A percentile compares a stretch with the other conserved stretches of the same genome.
phyloP scores from a whole-genome alignment of 1,284 basidiomycete genomes.

The Gomphus sp. region DNA sequence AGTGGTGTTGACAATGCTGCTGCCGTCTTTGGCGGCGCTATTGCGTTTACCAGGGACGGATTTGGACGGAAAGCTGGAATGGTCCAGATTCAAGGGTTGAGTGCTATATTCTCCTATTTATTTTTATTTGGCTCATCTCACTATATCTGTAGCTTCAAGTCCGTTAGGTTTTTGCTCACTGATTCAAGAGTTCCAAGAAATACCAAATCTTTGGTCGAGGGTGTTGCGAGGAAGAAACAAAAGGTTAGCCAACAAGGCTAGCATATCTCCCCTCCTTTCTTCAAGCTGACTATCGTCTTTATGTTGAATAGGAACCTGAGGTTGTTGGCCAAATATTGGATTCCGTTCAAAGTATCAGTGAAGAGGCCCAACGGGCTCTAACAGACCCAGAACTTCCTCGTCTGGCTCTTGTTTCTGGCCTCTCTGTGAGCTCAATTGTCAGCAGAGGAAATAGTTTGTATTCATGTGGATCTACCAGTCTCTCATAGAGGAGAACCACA shows the following conservation, averaged over 20 bases:
- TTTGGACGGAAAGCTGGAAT: constrained; percentile 73
- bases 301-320: constrained; percentile 58
- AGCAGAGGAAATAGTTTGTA: not conserved
- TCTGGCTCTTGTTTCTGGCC: constrained; percentile 44
- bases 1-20: constrained; percentile 98
- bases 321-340: constrained; percentile 66
- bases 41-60: constrained; percentile 81
- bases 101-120: constrained; percentile 10
- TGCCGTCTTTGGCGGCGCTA: constrained; percentile 86
- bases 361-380: constrained; percentile 71
- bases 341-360: constrained; percentile 74
- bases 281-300: not conserved
- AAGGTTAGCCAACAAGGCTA: constrained; percentile 35
- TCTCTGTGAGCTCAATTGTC: constrained; percentile 42
- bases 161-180: constrained; percentile 77
- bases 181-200: constrained; percentile 90
- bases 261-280: constrained; percentile 5
- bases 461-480: constrained; percentile 30
- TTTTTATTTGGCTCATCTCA: constrained; percentile 10
- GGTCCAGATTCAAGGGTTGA: constrained; percentile 79
- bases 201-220: constrained; percentile 91
- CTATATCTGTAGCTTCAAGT: constrained; percentile 43
- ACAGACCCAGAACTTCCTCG: constrained; percentile 66
- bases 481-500: constrained; percentile 86
- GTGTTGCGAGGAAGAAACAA: constrained; percentile 68